phyloP scores from a whole-genome alignment of 345 rosid genomes.

The Populus alba region DNA sequence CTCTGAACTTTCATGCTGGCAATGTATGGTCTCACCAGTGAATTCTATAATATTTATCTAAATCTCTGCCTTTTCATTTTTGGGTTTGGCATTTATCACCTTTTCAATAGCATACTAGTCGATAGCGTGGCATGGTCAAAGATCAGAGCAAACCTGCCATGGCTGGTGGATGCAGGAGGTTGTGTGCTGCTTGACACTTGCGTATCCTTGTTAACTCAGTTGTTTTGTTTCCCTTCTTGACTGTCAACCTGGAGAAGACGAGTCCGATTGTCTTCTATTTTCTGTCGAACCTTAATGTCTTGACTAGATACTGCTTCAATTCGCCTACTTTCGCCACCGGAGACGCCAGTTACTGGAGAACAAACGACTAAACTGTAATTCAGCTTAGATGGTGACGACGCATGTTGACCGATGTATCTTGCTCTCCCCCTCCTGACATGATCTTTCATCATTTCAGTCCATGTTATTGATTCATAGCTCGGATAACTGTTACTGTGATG shows the following conservation, averaged over 20 bases:
- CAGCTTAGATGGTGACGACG: constrained; percentile 13
- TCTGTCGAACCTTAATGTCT: constrained; percentile 28
- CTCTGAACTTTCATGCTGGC: neutral
- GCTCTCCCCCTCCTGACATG: neutral
- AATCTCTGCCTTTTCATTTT: neutral
- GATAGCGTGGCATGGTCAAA: constrained; percentile 58
- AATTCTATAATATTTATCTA: neutral
- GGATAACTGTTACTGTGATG: neutral
- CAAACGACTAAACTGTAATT: constrained; percentile 16
- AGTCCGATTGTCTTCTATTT: constrained; percentile 2
- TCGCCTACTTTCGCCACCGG: constrained; percentile 49
- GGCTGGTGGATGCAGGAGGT: constrained; percentile 88
- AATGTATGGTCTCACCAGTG: neutral
- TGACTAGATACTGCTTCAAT: constrained; percentile 67
- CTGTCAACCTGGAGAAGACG: neutral
- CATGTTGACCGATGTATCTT: neutral
- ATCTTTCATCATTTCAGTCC: neutral
- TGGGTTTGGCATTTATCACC: neutral
- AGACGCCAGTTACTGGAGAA: constrained; percentile 16
- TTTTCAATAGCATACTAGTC: constrained; percentile 58
- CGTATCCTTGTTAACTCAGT: constrained; percentile 48
- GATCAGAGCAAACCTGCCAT: constrained; percentile 69
- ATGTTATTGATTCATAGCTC: neutral
- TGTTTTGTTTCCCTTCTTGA: neutral
- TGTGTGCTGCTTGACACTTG: constrained; percentile 72